phyloP scores from a whole-genome alignment of 805 yeast species.

The Saturnispora ahearnii region DNA sequence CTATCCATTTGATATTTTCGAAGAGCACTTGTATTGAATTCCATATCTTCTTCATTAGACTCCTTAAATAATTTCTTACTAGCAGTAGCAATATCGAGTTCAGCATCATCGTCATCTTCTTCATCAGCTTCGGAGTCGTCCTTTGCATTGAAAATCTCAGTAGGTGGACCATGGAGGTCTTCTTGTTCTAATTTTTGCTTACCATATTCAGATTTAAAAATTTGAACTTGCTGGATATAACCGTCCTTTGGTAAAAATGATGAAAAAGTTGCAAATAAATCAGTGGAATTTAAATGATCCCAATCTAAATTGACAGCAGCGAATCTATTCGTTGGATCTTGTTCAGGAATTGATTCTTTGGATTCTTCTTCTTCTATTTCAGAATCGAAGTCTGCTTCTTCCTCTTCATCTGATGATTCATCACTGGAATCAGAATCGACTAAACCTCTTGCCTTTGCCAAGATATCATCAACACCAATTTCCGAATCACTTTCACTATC shows the following conservation, averaged over 20 bases:
- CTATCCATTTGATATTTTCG: slow-evolving; percentile 90
- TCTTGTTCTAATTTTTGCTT: slow-evolving; percentile 86
- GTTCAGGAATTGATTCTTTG: slow-evolving; percentile 60
- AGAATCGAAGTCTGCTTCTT: slow-evolving; percentile 29
- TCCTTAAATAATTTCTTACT: slow-evolving; percentile 58
- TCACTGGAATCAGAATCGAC: slow-evolving; percentile 23
- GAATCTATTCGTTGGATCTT: slow-evolving; percentile 72
- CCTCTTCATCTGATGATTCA: slow-evolving; percentile 25
- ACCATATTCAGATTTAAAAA: slow-evolving; percentile 88
- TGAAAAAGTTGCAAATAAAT: slow-evolving; percentile 79
- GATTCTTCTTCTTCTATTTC: slow-evolving; percentile 25
- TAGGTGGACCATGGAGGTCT: slow-evolving; percentile 88
- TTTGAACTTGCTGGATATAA: slow-evolving; percentile 52
- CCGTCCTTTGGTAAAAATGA: slow-evolving; percentile 79
- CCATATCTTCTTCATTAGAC: slow-evolving; percentile 72
- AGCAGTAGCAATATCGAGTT: slow-evolving; percentile 43
- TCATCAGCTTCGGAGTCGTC: slow-evolving; percentile 30
- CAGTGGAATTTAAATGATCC: slow-evolving; percentile 88
- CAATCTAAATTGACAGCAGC: slow-evolving; percentile 97
- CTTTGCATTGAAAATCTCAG: slow-evolving; percentile 55
- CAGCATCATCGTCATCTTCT: slow-evolving; percentile 35
- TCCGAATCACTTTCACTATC: slow-evolving; percentile 9
- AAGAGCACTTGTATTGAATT: slow-evolving; percentile 68
- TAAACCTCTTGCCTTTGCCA: slow-evolving; percentile 52
- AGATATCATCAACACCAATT: slow-evolving; percentile 16